Evolutionary conservation across 805 yeast species (phyloP).

Genomic region (Candida multigemmis): DNA sequence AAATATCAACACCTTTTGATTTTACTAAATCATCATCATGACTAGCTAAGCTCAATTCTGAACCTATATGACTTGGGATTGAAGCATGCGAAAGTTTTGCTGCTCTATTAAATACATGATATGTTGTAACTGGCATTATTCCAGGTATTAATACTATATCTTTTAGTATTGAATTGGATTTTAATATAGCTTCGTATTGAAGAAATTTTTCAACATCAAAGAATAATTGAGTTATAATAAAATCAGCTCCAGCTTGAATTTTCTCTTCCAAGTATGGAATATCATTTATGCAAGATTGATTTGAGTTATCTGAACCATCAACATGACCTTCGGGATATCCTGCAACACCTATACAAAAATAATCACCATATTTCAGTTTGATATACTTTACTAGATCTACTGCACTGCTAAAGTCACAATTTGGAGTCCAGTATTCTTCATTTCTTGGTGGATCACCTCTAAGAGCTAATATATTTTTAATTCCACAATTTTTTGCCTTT

Average conservation of each 20-base stretch:
- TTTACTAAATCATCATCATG: slow-evolving; percentile 72
- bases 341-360: slow-evolving; percentile 92
- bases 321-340: slow-evolving; percentile 98
- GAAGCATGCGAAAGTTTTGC: slow-evolving; percentile 83
- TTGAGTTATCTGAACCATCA: slow-evolving; percentile 63
- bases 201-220: slow-evolving; percentile 78
- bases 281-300: slow-evolving; percentile 62
- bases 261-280: slow-evolving; percentile 76
- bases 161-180: slow-evolving; percentile 28
- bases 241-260: slow-evolving; percentile 90
- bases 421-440: slow-evolving; percentile 47
- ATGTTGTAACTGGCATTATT: slow-evolving; percentile 84
- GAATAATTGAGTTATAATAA: slow-evolving; percentile 83
- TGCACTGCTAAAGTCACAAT: slow-evolving; percentile 63
- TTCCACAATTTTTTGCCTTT: slow-evolving; percentile 67
- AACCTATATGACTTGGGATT: slow-evolving; percentile 52
- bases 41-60: slow-evolving; percentile 45
- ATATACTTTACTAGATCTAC: slow-evolving; percentile 83
- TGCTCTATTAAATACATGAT: slow-evolving; percentile 73
- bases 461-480: slow-evolving; percentile 81
- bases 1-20: slow-evolving; percentile 68
- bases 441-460: slow-evolving; percentile 95
- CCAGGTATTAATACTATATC: slow-evolving; percentile 72
- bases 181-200: slow-evolving; percentile 47
- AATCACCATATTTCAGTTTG: slow-evolving; percentile 58